A percentile compares a stretch with the other conserved stretches of the same genome.
Evolutionary conservation across 768 basidiomycete species (phyloP).

Genomic region (Russula sp.): DNA sequence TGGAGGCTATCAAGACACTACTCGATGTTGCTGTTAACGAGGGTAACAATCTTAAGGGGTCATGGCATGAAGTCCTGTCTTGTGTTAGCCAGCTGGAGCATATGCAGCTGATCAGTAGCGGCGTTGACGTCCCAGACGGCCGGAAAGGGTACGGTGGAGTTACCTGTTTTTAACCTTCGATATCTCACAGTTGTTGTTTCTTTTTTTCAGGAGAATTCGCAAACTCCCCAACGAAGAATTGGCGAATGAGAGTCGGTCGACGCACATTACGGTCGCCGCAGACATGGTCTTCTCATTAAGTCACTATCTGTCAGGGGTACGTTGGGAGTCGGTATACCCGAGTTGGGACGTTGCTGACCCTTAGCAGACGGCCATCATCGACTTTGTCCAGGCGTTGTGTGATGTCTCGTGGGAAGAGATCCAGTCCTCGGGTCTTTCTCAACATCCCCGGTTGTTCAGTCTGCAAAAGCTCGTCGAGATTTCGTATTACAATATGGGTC

Average conservation of each 20-base stretch:
- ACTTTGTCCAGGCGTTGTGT: constrained; percentile 93
- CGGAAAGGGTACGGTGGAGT: constrained; percentile 67
- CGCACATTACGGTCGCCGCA: constrained; percentile 96
- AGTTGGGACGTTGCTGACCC: constrained; percentile 16
- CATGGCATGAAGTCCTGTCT: constrained; percentile 93
- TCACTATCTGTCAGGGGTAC: constrained; percentile 89
- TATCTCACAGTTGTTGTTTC: constrained; percentile 26
- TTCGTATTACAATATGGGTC: constrained; percentile 98
- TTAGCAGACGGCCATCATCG: constrained; percentile 86
- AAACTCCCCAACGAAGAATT: constrained; percentile 87
- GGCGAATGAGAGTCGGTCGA: constrained; percentile 94
- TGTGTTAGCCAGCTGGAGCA: constrained; percentile 98
- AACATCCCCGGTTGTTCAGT: constrained; percentile 93
- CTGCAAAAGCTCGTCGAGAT: constrained; percentile 98
- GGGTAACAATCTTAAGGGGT: constrained; percentile 92
- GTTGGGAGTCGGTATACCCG: constrained; percentile 35
- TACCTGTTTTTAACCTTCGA: not conserved
- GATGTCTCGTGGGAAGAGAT: constrained; percentile 99
- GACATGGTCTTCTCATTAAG: constrained; percentile 99
- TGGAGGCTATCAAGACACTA: constrained; percentile 96
- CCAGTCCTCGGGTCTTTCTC: constrained; percentile 91
- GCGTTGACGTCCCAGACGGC: constrained; percentile 80
- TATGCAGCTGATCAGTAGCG: constrained; percentile 95
- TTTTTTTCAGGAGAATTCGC: constrained; percentile 41
- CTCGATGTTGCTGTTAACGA: constrained; percentile 95